phyloP scores from a whole-genome alignment of 2,329 filamentous ascomycete species.

The Claviceps arundinis region DNA sequence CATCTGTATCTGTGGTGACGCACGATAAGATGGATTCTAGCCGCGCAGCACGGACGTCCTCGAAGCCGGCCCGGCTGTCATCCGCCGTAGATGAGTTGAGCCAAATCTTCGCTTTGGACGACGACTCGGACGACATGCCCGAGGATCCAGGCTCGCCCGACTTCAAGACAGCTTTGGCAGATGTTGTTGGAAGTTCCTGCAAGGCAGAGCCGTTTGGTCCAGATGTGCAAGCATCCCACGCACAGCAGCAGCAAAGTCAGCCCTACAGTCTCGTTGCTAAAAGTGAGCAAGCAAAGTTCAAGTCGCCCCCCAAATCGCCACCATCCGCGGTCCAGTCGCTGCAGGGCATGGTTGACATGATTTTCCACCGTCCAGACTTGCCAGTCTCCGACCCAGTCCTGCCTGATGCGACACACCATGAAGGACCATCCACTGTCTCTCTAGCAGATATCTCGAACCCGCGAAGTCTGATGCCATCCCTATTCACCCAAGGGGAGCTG shows the following conservation, averaged over 20 bases:
- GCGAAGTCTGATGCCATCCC: conserved; percentile 12
- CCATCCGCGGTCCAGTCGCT: conserved; percentile 11
- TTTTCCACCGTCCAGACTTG: conserved; percentile 9
- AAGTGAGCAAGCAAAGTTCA: conserved; percentile 1
- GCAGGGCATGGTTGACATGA: conserved; percentile 9
- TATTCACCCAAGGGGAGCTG: conserved; percentile 9
- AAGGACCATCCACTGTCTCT: conserved; percentile 22
- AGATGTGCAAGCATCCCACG: not conserved
- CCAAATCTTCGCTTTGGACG: conserved; percentile 8
- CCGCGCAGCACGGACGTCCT: not conserved
- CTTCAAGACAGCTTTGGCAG: not conserved
- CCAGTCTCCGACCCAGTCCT: conserved; percentile 11
- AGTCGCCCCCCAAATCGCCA: conserved; percentile 5
- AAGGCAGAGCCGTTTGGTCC: not conserved
- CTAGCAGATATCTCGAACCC: conserved; percentile 24
- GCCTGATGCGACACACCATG: conserved; percentile 9
- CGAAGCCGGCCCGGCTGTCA: not conserved
- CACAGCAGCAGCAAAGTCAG: not conserved
- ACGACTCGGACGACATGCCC: not conserved
- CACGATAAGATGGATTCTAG: not conserved
- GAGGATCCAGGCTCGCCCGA: not conserved
- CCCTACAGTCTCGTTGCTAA: not conserved
- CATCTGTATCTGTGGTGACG: not conserved
- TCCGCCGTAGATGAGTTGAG: conserved; percentile 9
- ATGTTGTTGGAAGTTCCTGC: not conserved